Percentiles rank a stretch among this genome's conserved stretches.
These are phyloP conservation scores for Dictyostelium citrinum DNA, from an alignment of 78 protist genomes.

Conservation along the genomic window DNA sequence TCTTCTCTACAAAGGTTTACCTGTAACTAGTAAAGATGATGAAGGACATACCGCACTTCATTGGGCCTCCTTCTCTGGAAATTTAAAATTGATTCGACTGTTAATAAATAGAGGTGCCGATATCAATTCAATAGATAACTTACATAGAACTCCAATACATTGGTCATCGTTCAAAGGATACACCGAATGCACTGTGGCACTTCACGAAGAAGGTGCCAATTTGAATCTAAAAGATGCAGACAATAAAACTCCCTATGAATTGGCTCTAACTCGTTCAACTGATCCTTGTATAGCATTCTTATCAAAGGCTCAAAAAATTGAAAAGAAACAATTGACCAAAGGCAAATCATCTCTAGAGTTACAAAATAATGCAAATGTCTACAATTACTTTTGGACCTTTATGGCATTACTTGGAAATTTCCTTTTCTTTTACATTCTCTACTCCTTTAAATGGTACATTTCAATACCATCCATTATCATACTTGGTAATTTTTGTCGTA, in stretches of 20 bases:
- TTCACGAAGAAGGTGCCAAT: constrained; percentile 46
- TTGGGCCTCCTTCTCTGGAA: constrained; percentile 83
- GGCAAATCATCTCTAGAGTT: neutral
- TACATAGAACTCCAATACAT: constrained; percentile 37
- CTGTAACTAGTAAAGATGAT: constrained; percentile 59
- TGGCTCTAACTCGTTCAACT: constrained; percentile 57
- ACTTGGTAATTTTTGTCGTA: constrained; percentile 12
- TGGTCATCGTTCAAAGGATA: constrained; percentile 57
- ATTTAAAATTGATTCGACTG: constrained; percentile 18
- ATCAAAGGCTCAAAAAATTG: neutral
- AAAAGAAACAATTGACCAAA: neutral
- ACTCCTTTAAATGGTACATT: neutral
- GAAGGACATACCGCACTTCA: constrained; percentile 84
- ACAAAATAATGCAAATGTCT: neutral
- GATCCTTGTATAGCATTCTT: constrained; percentile 23
- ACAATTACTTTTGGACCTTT: constrained; percentile 30
- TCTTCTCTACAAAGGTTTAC: constrained; percentile 40
- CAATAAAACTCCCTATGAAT: constrained; percentile 19
- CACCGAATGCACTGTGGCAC: constrained; percentile 1
- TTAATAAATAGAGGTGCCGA: constrained; percentile 36
- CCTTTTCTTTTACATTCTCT: constrained; percentile 11
- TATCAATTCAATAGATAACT: neutral
- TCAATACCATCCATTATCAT: constrained; percentile 10
- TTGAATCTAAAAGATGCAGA: constrained; percentile 23
- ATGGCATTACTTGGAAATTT: constrained; percentile 37